Conservation (phyloP, 1,139 yeast species). For the Diutina rugosa region DNA sequence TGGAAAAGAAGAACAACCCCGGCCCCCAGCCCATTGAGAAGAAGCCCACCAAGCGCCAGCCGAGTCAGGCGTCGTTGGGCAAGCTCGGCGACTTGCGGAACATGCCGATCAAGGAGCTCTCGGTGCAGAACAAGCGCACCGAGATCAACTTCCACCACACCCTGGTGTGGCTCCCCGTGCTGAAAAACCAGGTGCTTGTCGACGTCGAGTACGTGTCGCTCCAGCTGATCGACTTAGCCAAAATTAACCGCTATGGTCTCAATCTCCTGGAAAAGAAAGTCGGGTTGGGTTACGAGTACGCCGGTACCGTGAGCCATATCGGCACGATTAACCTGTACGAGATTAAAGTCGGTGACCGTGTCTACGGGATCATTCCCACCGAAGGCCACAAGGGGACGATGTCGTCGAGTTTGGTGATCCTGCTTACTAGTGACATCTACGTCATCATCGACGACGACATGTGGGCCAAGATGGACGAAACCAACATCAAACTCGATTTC, state of each 20-base stretch:
- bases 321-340: constrained; percentile 13
- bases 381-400: constrained; percentile 23
- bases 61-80: constrained; percentile 4
- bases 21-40: constrained; percentile 12
- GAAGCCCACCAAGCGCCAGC: constrained; percentile 4
- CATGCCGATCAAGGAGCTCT: constrained; percentile 22
- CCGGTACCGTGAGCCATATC: constrained; percentile 21
- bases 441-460: constrained; percentile 9
- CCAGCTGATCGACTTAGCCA: constrained; percentile 25
- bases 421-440: constrained; percentile 21
- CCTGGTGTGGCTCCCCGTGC: constrained; percentile 22
- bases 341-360: constrained; percentile 21
- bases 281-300: constrained; percentile 31
- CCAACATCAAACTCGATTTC: constrained; percentile 2
- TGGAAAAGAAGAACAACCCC: constrained; percentile 14
- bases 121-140: constrained; percentile 29
- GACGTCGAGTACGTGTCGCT: constrained; percentile 25
- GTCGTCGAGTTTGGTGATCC: constrained; percentile 20
- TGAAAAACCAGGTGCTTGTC: constrained; percentile 19
- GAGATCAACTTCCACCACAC: constrained; percentile 32
- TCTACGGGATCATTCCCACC: constrained; percentile 25
- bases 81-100: constrained; percentile 20
- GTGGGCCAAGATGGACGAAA: constrained; percentile 2
- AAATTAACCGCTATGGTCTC: constrained; percentile 22
- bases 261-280: constrained; percentile 26